A percentile compares a stretch with the other conserved stretches of the same genome.
Conservation (phyloP, 2,329 filamentous ascomycete genomes). For the Apiospora aurea region DNA sequence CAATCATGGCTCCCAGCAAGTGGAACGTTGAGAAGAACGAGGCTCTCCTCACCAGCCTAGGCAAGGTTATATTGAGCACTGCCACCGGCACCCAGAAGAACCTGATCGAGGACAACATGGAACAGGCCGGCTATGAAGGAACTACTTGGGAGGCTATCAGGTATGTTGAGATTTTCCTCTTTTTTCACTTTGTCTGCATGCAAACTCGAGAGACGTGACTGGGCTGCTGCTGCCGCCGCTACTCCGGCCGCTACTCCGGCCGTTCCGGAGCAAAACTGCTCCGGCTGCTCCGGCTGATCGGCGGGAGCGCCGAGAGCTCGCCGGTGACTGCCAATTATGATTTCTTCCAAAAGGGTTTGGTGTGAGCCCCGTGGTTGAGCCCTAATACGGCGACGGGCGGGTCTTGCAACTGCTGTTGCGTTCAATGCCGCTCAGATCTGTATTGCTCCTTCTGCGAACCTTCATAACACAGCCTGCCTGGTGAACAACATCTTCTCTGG, state of each 20-base stretch:
- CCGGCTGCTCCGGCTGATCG: neutral
- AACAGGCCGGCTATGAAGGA: neutral
- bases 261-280: neutral
- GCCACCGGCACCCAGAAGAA: neutral
- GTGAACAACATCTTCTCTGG: too few relatives aligned
- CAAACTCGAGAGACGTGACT: neutral
- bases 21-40: neutral
- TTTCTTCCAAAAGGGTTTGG: neutral
- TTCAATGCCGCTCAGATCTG: neutral
- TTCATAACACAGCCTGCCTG: neutral
- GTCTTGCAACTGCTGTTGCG: neutral
- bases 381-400: neutral
- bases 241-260: neutral
- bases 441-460: neutral
- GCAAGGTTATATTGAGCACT: neutral
- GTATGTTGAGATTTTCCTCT: neutral
- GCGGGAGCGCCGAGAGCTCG: too few relatives aligned
- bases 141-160: slow-evolving; percentile 18
- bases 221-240: neutral
- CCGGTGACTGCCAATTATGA: neutral
- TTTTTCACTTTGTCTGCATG: neutral
- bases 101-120: neutral
- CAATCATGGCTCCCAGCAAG: neutral
- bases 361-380: neutral
- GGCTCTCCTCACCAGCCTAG: neutral